Percentiles rank a stretch among this genome's conserved stretches.
Conservation (phyloP, 2,329 filamentous ascomycete species). For the Ceratocystis alfenasii region DNA sequence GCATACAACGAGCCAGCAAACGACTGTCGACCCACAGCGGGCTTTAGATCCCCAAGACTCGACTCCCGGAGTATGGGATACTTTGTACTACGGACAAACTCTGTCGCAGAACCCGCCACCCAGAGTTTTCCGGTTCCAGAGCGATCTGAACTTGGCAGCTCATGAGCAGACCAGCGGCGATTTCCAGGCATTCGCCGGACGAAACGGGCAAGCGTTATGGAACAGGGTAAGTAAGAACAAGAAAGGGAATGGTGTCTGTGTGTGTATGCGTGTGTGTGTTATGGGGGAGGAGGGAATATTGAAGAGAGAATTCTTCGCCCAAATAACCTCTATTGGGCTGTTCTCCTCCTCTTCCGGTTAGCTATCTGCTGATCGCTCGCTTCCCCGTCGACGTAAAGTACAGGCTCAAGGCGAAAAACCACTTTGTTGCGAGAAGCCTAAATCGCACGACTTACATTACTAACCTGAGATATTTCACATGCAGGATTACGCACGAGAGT, state of each 20-base stretch:
- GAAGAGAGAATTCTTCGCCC: too few relatives aligned
- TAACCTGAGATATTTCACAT: neutral
- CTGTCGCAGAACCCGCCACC: slow-evolving; percentile 28
- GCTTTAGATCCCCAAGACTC: slow-evolving; percentile 39
- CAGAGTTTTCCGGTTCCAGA: slow-evolving; percentile 34
- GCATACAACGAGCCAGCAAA: slow-evolving; percentile 41
- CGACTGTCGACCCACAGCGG: slow-evolving; percentile 32
- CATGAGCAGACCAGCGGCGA: slow-evolving; percentile 30
- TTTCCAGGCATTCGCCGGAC: slow-evolving; percentile 31
- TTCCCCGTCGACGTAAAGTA: too few relatives aligned
- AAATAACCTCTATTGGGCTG: too few relatives aligned
- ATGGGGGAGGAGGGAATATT: too few relatives aligned
- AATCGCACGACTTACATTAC: neutral
- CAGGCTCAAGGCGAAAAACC: neutral
- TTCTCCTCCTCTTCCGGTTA: too few relatives aligned
- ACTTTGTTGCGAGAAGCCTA: neutral
- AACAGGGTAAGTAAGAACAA: slow-evolving; percentile 29
- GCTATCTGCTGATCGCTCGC: too few relatives aligned
- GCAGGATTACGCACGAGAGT: slow-evolving; percentile 40
- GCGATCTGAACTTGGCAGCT: slow-evolving; percentile 33
- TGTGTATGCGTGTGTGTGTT: too few relatives aligned
- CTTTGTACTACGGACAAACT: slow-evolving; percentile 38
- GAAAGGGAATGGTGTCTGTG: neutral
- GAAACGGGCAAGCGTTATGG: slow-evolving; percentile 32
- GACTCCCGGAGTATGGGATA: slow-evolving; percentile 43